Conservation (phyloP, 495 filamentous ascomycete genomes). For the Thermothielavioides terrestris region DNA sequence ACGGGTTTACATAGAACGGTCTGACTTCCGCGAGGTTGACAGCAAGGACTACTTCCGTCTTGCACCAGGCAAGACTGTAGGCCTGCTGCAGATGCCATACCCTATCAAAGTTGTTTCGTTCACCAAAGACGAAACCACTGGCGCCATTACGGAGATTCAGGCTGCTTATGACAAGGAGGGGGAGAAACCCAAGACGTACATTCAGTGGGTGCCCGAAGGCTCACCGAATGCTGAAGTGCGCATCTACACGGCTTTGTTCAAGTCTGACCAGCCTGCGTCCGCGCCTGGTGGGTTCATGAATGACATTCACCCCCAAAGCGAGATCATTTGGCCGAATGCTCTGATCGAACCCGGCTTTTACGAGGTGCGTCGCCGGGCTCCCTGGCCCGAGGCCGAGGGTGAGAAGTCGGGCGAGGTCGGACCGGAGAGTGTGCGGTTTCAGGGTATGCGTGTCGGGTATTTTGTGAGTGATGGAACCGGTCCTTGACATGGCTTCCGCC, state of each 20-base stretch:
- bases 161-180: too few species aligned
- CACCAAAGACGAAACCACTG: constrained; percentile 55
- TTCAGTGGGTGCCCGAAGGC: constrained; percentile 73
- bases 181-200: constrained; percentile 74
- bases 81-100: constrained; percentile 68
- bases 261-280: constrained; percentile 59
- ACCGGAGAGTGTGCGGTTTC: constrained; percentile 70
- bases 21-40: constrained; percentile 77
- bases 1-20: constrained; percentile 80
- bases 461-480: constrained; percentile 37
- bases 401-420: constrained; percentile 48
- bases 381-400: constrained; percentile 66
- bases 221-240: constrained; percentile 60
- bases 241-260: constrained; percentile 72
- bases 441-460: constrained; percentile 78
- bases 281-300: constrained; percentile 64
- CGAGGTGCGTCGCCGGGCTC: constrained; percentile 59
- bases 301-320: constrained; percentile 71
- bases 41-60: constrained; percentile 81
- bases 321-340: constrained; percentile 65
- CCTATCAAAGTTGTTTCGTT: constrained; percentile 69
- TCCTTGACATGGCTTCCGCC: neutral
- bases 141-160: too few species aligned
- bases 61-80: constrained; percentile 76
- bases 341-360: constrained; percentile 72